Evolutionary conservation across 768 basidiomycete species (phyloP), one percentile per base, ranked within the genome.

Genomic region (Hypholoma fasciculare): DNA sequence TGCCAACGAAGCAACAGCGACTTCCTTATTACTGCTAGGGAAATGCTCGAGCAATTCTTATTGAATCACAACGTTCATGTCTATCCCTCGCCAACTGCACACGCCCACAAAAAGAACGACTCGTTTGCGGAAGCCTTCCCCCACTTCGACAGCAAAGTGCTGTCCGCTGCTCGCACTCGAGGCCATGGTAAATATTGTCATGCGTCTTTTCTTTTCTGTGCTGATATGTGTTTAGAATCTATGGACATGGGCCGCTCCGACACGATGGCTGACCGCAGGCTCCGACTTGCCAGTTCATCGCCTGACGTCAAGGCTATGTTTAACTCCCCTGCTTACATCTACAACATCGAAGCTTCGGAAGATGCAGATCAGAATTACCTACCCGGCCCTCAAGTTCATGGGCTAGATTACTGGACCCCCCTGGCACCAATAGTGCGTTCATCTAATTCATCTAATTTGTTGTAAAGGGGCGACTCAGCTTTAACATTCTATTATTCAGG

Each of bases 251-350:
- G 85, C 19, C 84, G 90, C 46, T 82, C 86, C 13, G 84, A 92
- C 62, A 77, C 87, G 68, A 82, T 87, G 65, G 84, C 85, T 52
- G 87, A 89, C 75, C 78, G 89, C 63, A 79, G 90, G 61, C 74
- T 96, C 54, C 84, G 95, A 49, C 77, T 95, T 59, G 92, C 94
- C 9, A 92, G 86, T 63, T 95, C 94, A 4, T 94, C 95, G 4
- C 93, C 94, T 2, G 94, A 97, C 63, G 96, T 98, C 57, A 97
- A 96, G 72, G 94, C 96, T 0, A 70, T 98, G 65, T 97, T 98
- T 76, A 91, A 95, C 67, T 85, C 89, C 0, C 89, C 92, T 19
- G 81, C 89, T 4, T 92, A 92, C 65, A 87, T 90, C 53, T 94
- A 92, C 65, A 86, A 91, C 66, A 75, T 91, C 12, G 89, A 92